These are phyloP conservation scores for Solanum virginianum DNA, from an alignment of 257 asterid species.

Conservation along the genomic window DNA sequence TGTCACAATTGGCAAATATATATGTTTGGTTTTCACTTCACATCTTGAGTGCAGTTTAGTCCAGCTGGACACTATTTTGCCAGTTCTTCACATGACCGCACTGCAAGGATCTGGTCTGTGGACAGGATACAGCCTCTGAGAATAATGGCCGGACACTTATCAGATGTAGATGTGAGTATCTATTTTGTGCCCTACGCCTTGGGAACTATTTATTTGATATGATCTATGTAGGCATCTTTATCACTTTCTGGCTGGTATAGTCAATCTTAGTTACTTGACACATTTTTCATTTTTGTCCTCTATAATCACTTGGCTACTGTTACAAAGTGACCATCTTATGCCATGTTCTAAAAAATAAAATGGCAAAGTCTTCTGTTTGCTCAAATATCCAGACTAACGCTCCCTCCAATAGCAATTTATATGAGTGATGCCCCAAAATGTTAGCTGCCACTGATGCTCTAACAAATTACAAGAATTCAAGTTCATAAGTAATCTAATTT, in stretches of 20 bases:
- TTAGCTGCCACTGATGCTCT: neutral
- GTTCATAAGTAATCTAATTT: neutral
- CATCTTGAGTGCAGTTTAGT: slow-evolving; percentile 65
- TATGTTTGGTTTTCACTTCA: neutral
- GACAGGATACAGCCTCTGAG: slow-evolving; percentile 90
- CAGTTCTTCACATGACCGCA: slow-evolving; percentile 96
- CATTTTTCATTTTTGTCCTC: neutral
- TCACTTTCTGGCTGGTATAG: neutral
- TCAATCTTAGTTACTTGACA: neutral
- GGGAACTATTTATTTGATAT: neutral
- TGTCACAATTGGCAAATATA: neutral
- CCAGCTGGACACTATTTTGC: slow-evolving; percentile 97
- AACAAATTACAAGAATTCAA: neutral
- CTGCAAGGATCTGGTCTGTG: slow-evolving; percentile 94
- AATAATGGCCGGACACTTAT: slow-evolving; percentile 96
- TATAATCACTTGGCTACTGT: neutral
- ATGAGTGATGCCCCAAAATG: neutral
- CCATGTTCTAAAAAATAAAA: neutral
- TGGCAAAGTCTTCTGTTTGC: neutral
- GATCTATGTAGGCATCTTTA: neutral
- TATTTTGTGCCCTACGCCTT: neutral
- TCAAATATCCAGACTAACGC: neutral
- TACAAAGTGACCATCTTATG: neutral
- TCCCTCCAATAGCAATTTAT: neutral
- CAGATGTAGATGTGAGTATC: slow-evolving; percentile 92